These are phyloP conservation scores for Holtermannia corniformis DNA, from an alignment of 768 basidiomycete genomes.

Conservation along the genomic window DNA sequence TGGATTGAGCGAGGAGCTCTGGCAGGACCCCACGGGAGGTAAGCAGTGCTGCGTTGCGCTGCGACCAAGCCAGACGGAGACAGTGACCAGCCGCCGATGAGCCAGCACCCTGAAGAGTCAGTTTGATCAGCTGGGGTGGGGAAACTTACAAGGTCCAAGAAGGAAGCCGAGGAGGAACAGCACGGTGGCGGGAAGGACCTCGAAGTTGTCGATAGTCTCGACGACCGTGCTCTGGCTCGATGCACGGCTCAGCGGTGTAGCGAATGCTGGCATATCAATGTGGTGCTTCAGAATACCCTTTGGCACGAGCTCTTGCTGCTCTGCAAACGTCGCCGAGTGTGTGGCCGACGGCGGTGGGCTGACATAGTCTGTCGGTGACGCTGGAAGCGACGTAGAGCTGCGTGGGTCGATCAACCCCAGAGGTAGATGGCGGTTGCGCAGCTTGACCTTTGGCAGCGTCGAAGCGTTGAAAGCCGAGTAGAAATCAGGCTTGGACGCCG, in stretches of 20 bases:
- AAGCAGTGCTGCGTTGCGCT: not conserved
- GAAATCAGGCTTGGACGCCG: not conserved
- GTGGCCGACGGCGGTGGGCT: not conserved
- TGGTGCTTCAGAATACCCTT: not conserved
- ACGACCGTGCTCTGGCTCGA: not conserved
- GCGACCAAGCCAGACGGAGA: slow-evolving; percentile 8
- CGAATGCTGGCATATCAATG: not conserved
- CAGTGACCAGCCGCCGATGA: slow-evolving; percentile 16
- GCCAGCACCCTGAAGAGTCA: slow-evolving; percentile 11
- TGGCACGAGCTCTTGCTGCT: not conserved
- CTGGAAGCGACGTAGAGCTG: not conserved
- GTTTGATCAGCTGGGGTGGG: too few relatives aligned
- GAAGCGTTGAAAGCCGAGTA: not conserved
- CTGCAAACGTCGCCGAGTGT: not conserved
- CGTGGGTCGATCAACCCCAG: not conserved
- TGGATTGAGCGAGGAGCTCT: not conserved
- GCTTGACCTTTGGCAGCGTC: not conserved
- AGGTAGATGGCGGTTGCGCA: not conserved
- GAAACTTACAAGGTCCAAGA: slow-evolving; percentile 14
- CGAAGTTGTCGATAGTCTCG: not conserved
- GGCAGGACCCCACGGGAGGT: not conserved
- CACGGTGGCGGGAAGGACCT: slow-evolving; percentile 9
- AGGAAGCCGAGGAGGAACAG: slow-evolving; percentile 16
- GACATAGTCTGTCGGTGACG: not conserved
- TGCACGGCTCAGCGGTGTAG: not conserved